These are phyloP conservation scores for Arabis alpina DNA, from an alignment of 345 rosid species.

Conservation along the genomic window DNA sequence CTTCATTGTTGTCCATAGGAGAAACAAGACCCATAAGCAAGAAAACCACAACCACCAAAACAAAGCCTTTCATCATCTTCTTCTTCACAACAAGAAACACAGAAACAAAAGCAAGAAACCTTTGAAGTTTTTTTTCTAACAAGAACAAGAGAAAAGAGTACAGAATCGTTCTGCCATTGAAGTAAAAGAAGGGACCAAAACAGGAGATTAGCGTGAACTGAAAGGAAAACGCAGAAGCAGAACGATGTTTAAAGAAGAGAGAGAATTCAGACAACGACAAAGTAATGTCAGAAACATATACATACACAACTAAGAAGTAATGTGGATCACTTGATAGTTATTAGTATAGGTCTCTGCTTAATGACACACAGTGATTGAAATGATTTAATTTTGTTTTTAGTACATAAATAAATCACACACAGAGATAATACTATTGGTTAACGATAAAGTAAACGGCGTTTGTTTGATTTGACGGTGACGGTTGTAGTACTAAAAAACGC, in stretches of 20 bases:
- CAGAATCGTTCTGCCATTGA: constrained; percentile 28
- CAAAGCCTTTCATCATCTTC: constrained; percentile 15
- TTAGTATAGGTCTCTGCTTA: constrained; percentile 17
- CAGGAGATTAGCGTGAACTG: constrained; percentile 89
- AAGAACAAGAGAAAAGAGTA: constrained; percentile 4
- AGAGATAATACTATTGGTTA: constrained; percentile 12
- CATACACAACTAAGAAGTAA: background rate
- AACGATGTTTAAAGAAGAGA: constrained; percentile 35
- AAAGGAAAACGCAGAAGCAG: constrained; percentile 50
- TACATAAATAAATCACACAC: background rate
- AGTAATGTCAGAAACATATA: constrained; percentile 35
- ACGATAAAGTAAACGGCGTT: constrained; percentile 81
- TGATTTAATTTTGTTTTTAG: constrained; percentile 21
- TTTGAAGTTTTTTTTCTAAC: background rate
- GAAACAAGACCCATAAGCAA: constrained; percentile 50
- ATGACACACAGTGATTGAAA: constrained; percentile 30
- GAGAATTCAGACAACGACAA: constrained; percentile 35
- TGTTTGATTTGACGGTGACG: constrained; percentile 43
- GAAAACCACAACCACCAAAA: constrained; percentile 33
- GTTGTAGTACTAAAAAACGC: constrained; percentile 31
- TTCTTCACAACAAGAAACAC: background rate
- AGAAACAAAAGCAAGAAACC: background rate
- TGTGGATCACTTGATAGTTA: constrained; percentile 6
- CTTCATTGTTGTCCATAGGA: constrained; percentile 58
- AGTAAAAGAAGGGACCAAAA: constrained; percentile 34